Base-by-base conservation (phyloP, 305 asterid genomes). In the Salvia sclarea region DNA sequence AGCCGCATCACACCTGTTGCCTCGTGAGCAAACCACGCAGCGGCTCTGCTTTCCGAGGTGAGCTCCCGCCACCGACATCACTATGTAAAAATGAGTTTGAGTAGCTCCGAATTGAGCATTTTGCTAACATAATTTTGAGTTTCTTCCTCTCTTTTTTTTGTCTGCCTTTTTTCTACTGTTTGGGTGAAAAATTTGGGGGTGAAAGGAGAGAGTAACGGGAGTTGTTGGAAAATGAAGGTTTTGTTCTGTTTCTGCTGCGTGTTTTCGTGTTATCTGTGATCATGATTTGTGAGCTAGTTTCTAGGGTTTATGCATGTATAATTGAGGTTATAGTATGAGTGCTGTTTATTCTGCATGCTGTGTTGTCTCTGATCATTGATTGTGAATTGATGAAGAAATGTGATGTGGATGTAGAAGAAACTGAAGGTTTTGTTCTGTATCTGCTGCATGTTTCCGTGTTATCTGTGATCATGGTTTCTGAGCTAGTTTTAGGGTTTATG, bases 1-100 rank as follows among this genome's bases (percentile, higher is more conserved):
- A 68, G 21, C 74, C 47, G 48, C 3, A 41, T 66, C 40, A 75
- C 85, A 80, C 82, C 3, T 80, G 88, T 80, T 43, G 14, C 10
- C 35, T 45, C n/a, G 60, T 47, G 0, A 64, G 33, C 10, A 53
- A 13, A 53, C 68, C 73, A 66, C 64, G 54, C 68, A 62, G 3
- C 4, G 8, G 25, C 64, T 45, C 47, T 44, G 24, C 20, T 53
- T 66, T 47, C 61, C 57, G 44, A 41, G 69, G 52, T 16, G 0
- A 13, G 8, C 45, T 30, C 31, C 72, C 71, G 61, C 73, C 80
- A 49, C 73, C 70, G 70, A 48, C 8, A 24, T 43, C 59, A 1
- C 12, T 14, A 2, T 61, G 54, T 69, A 52, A 53, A 74, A 68
- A 40, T 14, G 43, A 31, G 13, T 5, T 3, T 5, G 10, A 40